Evolutionary conservation across 345 rosid species (phyloP).

Genomic region (Nasturtium officinale): DNA sequence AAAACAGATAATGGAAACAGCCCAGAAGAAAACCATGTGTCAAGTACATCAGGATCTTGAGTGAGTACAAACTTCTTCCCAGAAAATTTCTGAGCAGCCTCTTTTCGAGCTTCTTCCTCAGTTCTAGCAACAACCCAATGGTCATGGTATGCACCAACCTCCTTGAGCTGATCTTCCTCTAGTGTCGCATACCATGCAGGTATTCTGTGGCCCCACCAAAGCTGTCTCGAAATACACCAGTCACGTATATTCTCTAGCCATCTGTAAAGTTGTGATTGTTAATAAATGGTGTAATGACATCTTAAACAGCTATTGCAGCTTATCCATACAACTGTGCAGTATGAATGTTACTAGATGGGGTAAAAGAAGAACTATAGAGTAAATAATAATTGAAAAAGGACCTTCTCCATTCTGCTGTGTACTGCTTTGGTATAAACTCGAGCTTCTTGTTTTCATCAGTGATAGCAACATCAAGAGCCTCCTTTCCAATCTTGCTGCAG

Average conservation of each 20-base stretch:
- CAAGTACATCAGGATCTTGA: conserved; percentile 96
- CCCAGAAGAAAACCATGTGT: conserved; percentile 99
- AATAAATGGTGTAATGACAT: conserved; percentile 21
- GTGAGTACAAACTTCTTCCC: conserved; percentile 72
- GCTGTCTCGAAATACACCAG: conserved; percentile 97
- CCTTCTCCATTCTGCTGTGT: conserved; percentile 95
- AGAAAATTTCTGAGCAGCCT: conserved; percentile 58
- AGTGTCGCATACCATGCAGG: conserved; percentile 92
- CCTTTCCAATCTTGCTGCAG: conserved; percentile 68
- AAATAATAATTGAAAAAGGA: conserved; percentile 36
- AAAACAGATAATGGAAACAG: conserved; percentile 78
- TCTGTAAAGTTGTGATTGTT: conserved; percentile 49
- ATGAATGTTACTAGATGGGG: conserved; percentile 17
- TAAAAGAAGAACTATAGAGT: conserved; percentile 1
- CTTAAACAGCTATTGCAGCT: not conserved
- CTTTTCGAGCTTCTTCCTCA: conserved; percentile 64
- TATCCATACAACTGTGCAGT: not conserved
- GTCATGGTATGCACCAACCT: conserved; percentile 75
- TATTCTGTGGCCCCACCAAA: conserved; percentile 97
- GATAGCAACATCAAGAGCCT: conserved; percentile 77
- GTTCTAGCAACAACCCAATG: conserved; percentile 87
- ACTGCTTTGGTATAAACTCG: conserved; percentile 86
- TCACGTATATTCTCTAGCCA: conserved; percentile 98
- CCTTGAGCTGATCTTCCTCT: conserved; percentile 75
- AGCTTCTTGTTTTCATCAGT: conserved; percentile 61